A percentile compares a stretch with the other conserved stretches of the same genome.
Conservation (phyloP, 2,329 filamentous ascomycete species). For the Aspergillus spinulosporus region DNA sequence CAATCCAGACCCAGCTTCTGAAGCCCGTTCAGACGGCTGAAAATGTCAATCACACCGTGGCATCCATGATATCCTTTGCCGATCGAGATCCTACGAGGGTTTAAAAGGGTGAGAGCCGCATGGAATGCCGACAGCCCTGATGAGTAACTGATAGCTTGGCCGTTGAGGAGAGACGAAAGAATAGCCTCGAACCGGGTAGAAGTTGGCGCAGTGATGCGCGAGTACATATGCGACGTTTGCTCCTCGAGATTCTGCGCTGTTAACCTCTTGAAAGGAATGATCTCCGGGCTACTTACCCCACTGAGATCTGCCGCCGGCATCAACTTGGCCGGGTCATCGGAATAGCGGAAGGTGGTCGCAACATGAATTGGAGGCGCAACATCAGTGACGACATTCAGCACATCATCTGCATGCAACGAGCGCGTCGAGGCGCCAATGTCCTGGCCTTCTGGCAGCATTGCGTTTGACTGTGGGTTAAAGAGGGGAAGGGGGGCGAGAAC, state of each 20-base stretch:
- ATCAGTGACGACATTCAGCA: slow-evolving; percentile 70
- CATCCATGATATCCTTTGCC: slow-evolving; percentile 89
- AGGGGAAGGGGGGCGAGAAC: neutral
- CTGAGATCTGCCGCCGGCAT: slow-evolving; percentile 47
- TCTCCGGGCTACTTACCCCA: slow-evolving; percentile 51
- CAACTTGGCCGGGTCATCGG: slow-evolving; percentile 67
- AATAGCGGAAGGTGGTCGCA: slow-evolving; percentile 87
- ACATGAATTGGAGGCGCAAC: slow-evolving; percentile 88
- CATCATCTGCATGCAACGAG: slow-evolving; percentile 80
- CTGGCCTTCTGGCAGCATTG: slow-evolving; percentile 29
- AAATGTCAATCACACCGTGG: slow-evolving; percentile 75
- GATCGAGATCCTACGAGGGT: slow-evolving; percentile 80
- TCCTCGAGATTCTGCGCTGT: slow-evolving; percentile 24
- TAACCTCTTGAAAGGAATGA: neutral
- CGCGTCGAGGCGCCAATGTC: slow-evolving; percentile 59
- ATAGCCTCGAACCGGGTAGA: slow-evolving; percentile 82
- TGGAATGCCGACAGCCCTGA: slow-evolving; percentile 89
- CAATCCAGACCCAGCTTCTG: slow-evolving; percentile 71
- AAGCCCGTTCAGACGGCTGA: slow-evolving; percentile 74
- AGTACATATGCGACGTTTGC: slow-evolving; percentile 69
- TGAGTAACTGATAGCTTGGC: slow-evolving; percentile 71
- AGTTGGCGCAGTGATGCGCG: slow-evolving; percentile 75
- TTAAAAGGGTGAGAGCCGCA: slow-evolving; percentile 77
- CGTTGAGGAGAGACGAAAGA: slow-evolving; percentile 68
- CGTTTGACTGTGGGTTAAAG: slow-evolving; percentile 3